Evolutionary conservation across 2,329 filamentous ascomycete species (phyloP).

Genomic region (Penicillium concentricum): DNA sequence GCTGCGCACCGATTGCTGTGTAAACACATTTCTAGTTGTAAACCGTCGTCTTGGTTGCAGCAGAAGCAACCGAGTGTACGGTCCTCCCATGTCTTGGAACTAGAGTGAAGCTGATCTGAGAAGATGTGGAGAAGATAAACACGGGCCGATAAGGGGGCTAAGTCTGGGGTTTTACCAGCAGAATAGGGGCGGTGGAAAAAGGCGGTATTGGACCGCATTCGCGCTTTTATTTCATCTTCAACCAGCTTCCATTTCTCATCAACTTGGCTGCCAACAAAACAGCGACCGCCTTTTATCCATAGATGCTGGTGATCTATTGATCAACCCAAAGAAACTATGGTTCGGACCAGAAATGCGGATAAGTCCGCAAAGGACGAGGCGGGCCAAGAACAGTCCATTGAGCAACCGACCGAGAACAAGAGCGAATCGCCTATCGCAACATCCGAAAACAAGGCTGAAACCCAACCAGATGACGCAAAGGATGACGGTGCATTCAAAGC

Average conservation of each 20-base stretch:
- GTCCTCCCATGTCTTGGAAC: conserved; percentile 10
- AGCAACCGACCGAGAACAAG: conserved; percentile 12
- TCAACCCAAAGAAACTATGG: conserved; percentile 11
- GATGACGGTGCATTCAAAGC: conserved; percentile 33
- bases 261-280: neutral
- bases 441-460: conserved; percentile 6
- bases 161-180: conserved; percentile 21
- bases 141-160: conserved; percentile 9
- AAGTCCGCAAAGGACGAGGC: conserved; percentile 13
- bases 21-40: neutral
- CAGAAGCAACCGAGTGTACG: neutral
- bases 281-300: neutral
- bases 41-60: neutral
- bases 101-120: neutral
- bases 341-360: conserved; percentile 16
- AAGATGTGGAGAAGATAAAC: conserved; percentile 27
- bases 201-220: conserved; percentile 16
- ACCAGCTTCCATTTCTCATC: conserved; percentile 2
- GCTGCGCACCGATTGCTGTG: neutral
- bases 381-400: conserved; percentile 8
- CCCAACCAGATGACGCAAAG: conserved; percentile 12
- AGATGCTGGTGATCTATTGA: neutral
- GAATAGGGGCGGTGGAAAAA: conserved; percentile 10
- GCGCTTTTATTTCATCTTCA: conserved; percentile 16
- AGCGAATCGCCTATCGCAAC: conserved; percentile 9